Percentiles rank a stretch among this genome's conserved stretches.
Conservation (phyloP, 805 yeast species). For the Candida cerambycidarum region DNA sequence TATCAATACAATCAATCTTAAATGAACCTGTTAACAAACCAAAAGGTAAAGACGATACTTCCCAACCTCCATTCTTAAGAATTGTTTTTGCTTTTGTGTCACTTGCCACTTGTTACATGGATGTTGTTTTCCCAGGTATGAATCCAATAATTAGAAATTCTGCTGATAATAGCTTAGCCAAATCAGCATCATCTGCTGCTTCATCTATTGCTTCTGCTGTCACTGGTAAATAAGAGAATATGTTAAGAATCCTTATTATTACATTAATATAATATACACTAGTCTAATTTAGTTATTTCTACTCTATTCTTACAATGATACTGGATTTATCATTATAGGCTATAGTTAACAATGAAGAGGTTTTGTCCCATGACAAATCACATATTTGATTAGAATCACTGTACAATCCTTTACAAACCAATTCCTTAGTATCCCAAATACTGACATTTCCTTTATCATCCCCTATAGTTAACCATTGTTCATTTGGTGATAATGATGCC, state of each 20-base stretch:
- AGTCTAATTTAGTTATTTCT: neutral
- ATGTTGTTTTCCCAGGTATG: constrained; percentile 46
- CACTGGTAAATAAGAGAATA: constrained; percentile 5
- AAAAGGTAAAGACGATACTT: constrained; percentile 17
- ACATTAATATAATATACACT: constrained; percentile 6
- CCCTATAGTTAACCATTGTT: constrained; percentile 56
- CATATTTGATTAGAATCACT: constrained; percentile 24
- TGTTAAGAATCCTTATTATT: constrained; percentile 1
- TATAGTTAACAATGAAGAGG: constrained; percentile 26
- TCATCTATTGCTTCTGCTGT: constrained; percentile 10
- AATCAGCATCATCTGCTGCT: constrained; percentile 20
- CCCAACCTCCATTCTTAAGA: constrained; percentile 50
- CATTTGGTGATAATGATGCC: constrained; percentile 53
- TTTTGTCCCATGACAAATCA: constrained; percentile 38
- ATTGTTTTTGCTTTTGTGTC: constrained; percentile 47
- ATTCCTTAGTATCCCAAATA: constrained; percentile 45
- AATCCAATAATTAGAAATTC: constrained; percentile 29
- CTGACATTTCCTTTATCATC: constrained; percentile 61
- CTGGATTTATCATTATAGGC: constrained; percentile 36
- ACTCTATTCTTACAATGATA: neutral
- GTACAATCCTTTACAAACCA: constrained; percentile 8
- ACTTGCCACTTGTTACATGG: constrained; percentile 54
- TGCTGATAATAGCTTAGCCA: no score
- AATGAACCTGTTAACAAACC: constrained; percentile 42
- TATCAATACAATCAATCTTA: constrained; percentile 49